Base-by-base conservation (phyloP, 495 filamentous ascomycete species). In the Parathielavia hyrcaniae region DNA sequence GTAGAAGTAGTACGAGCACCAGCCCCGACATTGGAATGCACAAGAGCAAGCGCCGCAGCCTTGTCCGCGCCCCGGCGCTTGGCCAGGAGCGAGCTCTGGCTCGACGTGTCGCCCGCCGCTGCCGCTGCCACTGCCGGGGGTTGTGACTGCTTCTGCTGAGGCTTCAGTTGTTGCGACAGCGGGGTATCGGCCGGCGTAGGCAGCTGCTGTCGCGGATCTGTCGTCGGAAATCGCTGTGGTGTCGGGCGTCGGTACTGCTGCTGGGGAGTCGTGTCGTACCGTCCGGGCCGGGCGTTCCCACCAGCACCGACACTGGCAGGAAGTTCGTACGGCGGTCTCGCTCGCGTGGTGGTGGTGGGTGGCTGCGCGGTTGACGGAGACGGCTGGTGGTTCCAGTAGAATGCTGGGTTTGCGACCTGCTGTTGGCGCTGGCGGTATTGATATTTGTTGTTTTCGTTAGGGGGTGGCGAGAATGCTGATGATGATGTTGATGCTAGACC, bases 11-110 rank as follows among this genome's bases (percentile, higher is more conserved):
- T n/a, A n/a, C n/a, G n/a, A n/a, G n/a, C n/a, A n/a, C n/a, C n/a
- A n/a, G n/a, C n/a, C n/a, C n/a, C n/a, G n/a, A n/a, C n/a, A n/a
- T n/a, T n/a, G n/a, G n/a, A 13, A 9, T 36, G 3, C 9, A 14
- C 64, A 5, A 80, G 65, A 19, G 62, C 52, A 16, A 81, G 65
- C 16, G 74, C 66, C 0, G 70, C 69, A 2, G 74, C 78, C 53
- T 71, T 75, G 26, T 78, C 73, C 14, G 71, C 69, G 6, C 79
- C 79, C 14, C 77, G 61, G 5, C 79, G 68, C 63, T 82, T 80
- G 1, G 77, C 71, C 0, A 38, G 32, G 3, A 79, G 67, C 6
- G 74, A 72, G 30, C 67, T 67, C 13, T 69, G 47, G 19, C 32
- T 41, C 5, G 50, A 19, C 23, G 40, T 45, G 26, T 12, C 46